Evolutionary conservation across 2,329 filamentous ascomycete genomes (phyloP).

Genomic region (Trichoderma sp.): DNA sequence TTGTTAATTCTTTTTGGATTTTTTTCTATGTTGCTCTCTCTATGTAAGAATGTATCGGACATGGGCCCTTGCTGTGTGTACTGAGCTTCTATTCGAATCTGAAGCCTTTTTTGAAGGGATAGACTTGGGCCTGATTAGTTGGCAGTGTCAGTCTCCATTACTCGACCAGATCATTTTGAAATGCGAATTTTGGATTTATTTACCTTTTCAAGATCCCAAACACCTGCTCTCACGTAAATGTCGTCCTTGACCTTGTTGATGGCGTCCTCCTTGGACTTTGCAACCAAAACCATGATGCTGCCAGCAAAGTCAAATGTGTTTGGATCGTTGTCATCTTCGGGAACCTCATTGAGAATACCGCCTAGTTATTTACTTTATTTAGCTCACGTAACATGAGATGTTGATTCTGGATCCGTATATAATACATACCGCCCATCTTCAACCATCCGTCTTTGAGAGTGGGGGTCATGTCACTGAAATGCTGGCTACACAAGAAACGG

Average conservation of each 20-base stretch:
- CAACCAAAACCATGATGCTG: conserved; percentile 65
- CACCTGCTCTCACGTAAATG: conserved; percentile 66
- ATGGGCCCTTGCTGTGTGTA: background rate
- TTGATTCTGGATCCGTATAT: background rate
- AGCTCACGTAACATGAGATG: background rate
- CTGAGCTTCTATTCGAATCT: conserved; percentile 23
- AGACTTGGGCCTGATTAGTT: conserved; percentile 45
- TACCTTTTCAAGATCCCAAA: conserved; percentile 77
- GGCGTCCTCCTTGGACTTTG: conserved; percentile 67
- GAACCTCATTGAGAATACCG: conserved; percentile 64
- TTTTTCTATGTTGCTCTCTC: background rate
- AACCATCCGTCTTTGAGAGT: conserved; percentile 53
- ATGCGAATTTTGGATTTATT: conserved; percentile 21
- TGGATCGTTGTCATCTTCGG: conserved; percentile 54
- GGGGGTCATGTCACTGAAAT: conserved; percentile 56
- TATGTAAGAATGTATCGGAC: background rate
- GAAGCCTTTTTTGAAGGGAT: conserved; percentile 47
- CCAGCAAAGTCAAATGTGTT: conserved; percentile 68
- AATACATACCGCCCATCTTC: conserved; percentile 63
- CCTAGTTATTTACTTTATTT: conserved; percentile 43
- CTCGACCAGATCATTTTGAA: background rate
- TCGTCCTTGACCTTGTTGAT: conserved; percentile 65
- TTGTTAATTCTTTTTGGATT: background rate
- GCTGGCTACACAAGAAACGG: conserved; percentile 29
- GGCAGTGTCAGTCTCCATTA: background rate